These are phyloP conservation scores for Pseudisothecium myosuroides DNA, from an alignment of 225 moss, liverwort and hornwort genomes.

Conservation along the genomic window DNA sequence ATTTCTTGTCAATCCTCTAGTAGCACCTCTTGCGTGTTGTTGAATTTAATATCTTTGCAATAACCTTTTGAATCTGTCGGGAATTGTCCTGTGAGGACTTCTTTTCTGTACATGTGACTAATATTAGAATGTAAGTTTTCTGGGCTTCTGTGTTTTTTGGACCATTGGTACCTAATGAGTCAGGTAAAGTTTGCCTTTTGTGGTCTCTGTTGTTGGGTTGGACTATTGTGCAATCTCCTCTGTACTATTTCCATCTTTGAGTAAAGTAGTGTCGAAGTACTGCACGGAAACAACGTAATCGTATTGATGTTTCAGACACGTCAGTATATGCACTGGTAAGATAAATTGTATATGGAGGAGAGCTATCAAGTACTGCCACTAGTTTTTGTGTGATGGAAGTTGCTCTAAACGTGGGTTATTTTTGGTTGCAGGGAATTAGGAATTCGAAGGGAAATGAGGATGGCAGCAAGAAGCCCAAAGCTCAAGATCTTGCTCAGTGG, in stretches of 20 bases:
- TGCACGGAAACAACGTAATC: background rate
- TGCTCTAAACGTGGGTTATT: background rate
- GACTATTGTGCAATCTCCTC: background rate
- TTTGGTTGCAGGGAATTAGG: constrained; percentile 35
- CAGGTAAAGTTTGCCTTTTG: background rate
- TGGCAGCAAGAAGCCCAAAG: constrained; percentile 58
- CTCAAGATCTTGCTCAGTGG: constrained; percentile 70
- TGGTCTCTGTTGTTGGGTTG: background rate
- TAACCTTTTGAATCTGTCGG: background rate
- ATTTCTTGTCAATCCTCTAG: background rate
- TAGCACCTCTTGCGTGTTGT: background rate
- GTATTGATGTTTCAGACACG: background rate
- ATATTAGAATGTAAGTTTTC: background rate
- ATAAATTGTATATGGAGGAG: background rate
- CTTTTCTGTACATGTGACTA: background rate
- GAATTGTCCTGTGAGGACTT: background rate
- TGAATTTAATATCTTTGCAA: background rate
- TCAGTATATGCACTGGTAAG: background rate
- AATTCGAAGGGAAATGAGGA: constrained; percentile 29
- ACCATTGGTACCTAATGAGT: background rate
- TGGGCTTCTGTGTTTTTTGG: background rate
- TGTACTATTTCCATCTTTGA: background rate
- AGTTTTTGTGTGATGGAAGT: background rate
- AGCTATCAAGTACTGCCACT: background rate
- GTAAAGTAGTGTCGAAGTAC: background rate